Base-by-base conservation (phyloP, 2,329 filamentous ascomycete species). In the Alternaria consortialis region DNA sequence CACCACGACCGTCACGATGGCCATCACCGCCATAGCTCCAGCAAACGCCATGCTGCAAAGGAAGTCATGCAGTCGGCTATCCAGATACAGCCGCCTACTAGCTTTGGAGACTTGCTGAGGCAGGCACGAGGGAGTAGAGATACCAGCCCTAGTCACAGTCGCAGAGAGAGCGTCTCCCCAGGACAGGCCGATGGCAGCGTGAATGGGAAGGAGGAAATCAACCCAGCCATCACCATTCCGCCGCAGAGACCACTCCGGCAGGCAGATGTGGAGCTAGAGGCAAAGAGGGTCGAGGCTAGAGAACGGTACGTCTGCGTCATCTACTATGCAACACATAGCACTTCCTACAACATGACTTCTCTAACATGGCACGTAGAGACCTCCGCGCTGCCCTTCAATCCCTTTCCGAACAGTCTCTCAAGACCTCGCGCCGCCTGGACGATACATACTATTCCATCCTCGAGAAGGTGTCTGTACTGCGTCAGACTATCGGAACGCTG, bases 371-470 rank as follows among this genome's bases (percentile, higher is more conserved):
- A 5, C 31, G 50, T 34, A 80, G 78, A 48, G 77, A 82, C 53
- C 74, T 84, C 8, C 75, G 77, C 7, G 59, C 69, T 20, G 77
- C 79, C 23, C 70, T 84, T 9, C 77, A 80, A 53, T 67, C 65
- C 50, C 82, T 93, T 11, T 84, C 84, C 67, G 80, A 84, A 32
- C 84, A 88, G 74, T 90, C 90, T 23, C 84, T 87, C 56, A 79
- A 83, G 23, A 87, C 88, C 25, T 91, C 88, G 15, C 84, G 85
- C 62, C 85, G 85, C 34, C 85, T 94, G 42, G 91, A 94, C 74
- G 87, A 90, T 60, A 89, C 89, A 3, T 94, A 93, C 79, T 91
- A 91, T 65, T 86, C 87, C 0, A 85, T 93, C 9, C 82, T 93
- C 31, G 88, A 92, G 73, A 91, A 90, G 72, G 84, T 91, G 50